Conservation (phyloP, 1,139 yeast genomes). For the Groenewaldozyma auringiensis region DNA sequence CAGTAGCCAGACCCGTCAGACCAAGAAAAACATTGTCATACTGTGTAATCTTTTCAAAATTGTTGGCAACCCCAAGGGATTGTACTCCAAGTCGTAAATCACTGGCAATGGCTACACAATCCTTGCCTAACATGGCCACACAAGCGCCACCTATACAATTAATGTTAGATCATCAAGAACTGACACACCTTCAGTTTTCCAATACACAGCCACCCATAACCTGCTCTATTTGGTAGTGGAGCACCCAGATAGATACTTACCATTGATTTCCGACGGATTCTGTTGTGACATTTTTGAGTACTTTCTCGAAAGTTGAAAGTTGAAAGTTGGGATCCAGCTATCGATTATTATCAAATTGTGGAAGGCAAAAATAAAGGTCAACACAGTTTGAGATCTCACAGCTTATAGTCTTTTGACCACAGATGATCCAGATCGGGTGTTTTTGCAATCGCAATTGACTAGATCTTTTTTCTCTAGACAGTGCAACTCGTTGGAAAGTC, state of each 20-base stretch:
- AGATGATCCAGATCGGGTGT: too few relatives aligned
- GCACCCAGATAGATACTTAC: conserved; percentile 17
- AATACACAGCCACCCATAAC: not conserved
- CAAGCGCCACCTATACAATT: conserved; percentile 69
- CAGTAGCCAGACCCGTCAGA: conserved; percentile 91
- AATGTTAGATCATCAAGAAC: not conserved
- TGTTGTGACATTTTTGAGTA: not conserved
- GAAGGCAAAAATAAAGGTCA: too few relatives aligned
- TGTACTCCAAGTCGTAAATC: conserved; percentile 93
- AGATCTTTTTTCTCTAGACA: too few relatives aligned
- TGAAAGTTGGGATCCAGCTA: too few relatives aligned
- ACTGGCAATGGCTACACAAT: conserved; percentile 95
- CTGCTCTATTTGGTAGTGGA: not conserved
- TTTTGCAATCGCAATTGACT: too few relatives aligned
- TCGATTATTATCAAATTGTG: too few relatives aligned
- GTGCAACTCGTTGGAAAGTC: too few relatives aligned
- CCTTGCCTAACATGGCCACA: conserved; percentile 98
- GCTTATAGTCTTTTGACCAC: too few relatives aligned
- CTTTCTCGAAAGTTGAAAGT: too few relatives aligned
- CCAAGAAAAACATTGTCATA: conserved; percentile 84
- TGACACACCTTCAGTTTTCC: not conserved
- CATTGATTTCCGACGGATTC: conserved; percentile 29
- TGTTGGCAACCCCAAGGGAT: conserved; percentile 83
- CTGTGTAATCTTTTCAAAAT: conserved; percentile 85
- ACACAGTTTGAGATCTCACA: too few relatives aligned